Percentiles rank a stretch among this genome's conserved stretches.
Conservation (phyloP, 805 yeast genomes). For the Candida boidinii region DNA sequence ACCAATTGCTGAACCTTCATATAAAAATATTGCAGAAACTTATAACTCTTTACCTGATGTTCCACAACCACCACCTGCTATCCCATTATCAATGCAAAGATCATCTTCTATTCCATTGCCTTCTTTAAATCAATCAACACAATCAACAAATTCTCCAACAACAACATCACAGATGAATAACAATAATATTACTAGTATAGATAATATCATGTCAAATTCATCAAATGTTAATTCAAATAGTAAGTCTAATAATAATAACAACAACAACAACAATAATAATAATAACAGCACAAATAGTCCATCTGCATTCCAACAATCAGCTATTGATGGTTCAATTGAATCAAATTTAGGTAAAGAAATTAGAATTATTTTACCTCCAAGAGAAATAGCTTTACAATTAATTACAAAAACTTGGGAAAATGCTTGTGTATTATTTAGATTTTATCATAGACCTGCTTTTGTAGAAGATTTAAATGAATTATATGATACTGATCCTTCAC, state of each 20-base stretch:
- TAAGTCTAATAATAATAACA: no score
- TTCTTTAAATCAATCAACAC: conserved; percentile 8
- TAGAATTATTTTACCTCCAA: conserved; percentile 65
- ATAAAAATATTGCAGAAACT: conserved; percentile 16
- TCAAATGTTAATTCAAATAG: no score
- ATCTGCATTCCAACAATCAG: conserved; percentile 19
- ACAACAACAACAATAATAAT: no score
- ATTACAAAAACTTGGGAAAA: conserved; percentile 75
- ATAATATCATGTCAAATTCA: no score
- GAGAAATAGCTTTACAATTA: conserved; percentile 60
- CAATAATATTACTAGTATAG: background rate
- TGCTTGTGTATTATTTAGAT: conserved; percentile 78
- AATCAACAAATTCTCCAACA: background rate
- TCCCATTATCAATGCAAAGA: no score
- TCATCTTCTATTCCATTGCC: conserved; percentile 6
- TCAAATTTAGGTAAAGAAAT: conserved; percentile 39
- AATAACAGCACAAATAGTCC: conserved; percentile 1
- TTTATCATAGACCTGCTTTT: conserved; percentile 79
- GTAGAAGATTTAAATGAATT: conserved; percentile 65
- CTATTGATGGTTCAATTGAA: conserved; percentile 30
- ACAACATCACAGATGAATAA: conserved; percentile 1
- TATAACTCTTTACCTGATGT: conserved; percentile 22
- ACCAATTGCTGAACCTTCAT: no score
- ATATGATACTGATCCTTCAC: conserved; percentile 66
- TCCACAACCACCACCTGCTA: conserved; percentile 24